Evolutionary conservation across 441 rosid species (phyloP), one percentile per base, ranked within the genome.

Genomic region (Adansonia gregorii): DNA sequence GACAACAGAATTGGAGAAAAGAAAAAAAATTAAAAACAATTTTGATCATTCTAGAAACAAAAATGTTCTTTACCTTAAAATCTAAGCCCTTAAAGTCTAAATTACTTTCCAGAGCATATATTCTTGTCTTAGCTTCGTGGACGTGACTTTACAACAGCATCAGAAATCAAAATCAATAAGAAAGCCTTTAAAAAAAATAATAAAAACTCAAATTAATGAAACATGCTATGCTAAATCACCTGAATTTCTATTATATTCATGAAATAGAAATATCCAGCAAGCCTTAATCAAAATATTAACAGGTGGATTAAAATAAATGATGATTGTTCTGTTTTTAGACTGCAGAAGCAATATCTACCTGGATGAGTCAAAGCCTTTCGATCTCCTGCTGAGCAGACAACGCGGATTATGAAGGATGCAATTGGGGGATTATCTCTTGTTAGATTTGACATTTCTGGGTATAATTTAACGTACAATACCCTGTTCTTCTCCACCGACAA

Each of bases 401-500:
- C 94, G 45, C 97, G 93, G 82, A 88, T 80, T 49, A 79, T 82
- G 84, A 93, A 93, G 22, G 99, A 95, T 22, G 95, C 98, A 77
- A 92, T 81, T 0, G 98, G 98, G 72, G 98, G 98, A 77, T 87
- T 88, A 0, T 88, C 96, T 85, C 92, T 85, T 0, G 97, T 87
- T 31, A 87, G 76, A 69, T 85, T 92, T 0, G 98, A 95, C 48
- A 85, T 85, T 76, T 93, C 98, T 59, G 98, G 99, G 78, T 88
- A 91, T 77, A 95, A 83, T 80, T 88, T 92, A 79, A 95, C 88
- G 78, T 76, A 83, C 22, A 92, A 73, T 67, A 74, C 78, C 91
- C 88, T 76, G 91, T 85, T 93, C 89, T 90, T 95, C 91, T 95
- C 99, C 82, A 93, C 86, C 8, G 94, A 86, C 67, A 95, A 78